A percentile compares a stretch with the other conserved stretches of the same genome.
Evolutionary conservation across 495 filamentous ascomycete species (phyloP).

Genomic region (Podospora anserina): DNA sequence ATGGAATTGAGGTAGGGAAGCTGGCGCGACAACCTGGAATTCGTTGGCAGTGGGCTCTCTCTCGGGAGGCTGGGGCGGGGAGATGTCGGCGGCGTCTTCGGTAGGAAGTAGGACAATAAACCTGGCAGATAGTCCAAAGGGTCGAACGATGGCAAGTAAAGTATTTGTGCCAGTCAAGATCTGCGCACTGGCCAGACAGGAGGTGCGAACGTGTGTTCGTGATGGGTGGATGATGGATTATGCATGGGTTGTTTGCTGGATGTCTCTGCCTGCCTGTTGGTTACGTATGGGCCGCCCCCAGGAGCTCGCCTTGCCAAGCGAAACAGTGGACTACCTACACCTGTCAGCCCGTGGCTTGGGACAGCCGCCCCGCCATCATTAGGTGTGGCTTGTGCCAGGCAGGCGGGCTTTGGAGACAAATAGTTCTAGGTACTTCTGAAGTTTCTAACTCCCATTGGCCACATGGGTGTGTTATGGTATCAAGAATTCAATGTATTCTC

Average conservation of each 20-base stretch:
- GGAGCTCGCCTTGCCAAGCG: conserved; percentile 22
- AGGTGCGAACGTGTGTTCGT: not conserved
- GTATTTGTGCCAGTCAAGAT: not conserved
- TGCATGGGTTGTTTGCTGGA: not conserved
- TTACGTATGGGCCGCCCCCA: conserved; percentile 27
- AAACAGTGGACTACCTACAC: not conserved
- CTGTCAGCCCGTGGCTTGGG: not conserved
- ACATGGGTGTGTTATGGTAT: not conserved
- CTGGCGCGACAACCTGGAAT: not conserved
- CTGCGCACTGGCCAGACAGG: not conserved
- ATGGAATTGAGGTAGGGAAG: not conserved
- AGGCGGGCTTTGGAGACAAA: no score
- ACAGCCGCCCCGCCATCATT: not conserved
- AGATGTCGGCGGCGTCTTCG: not conserved
- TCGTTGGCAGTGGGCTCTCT: not conserved
- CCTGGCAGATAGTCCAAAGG: not conserved
- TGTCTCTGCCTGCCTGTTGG: conserved; percentile 26
- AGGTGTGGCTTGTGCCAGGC: not conserved
- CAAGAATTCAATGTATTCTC: not conserved
- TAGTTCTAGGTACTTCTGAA: not conserved
- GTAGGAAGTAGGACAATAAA: not conserved
- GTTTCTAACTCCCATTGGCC: not conserved
- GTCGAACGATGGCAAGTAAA: not conserved
- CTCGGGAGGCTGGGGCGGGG: not conserved
- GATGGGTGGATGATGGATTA: conserved; percentile 15